Evolutionary conservation across 345 rosid genomes (phyloP).

Genomic region (Excoecaria cochinchinensis): DNA sequence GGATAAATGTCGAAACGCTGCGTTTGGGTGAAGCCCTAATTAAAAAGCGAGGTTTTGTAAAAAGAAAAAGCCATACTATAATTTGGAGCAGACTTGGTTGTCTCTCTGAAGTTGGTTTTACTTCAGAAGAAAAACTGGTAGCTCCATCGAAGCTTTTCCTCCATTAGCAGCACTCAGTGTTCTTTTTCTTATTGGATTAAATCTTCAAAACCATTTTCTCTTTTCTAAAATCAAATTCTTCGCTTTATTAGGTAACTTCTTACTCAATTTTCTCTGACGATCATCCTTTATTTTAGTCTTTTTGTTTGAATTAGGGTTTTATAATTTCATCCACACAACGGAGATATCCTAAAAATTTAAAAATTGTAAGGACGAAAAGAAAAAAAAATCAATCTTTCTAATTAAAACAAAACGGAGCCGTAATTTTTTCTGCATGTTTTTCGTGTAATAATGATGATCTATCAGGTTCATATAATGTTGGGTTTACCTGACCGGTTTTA

Average conservation of each 20-base stretch:
- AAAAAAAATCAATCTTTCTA: too few species aligned
- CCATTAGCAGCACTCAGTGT: neutral
- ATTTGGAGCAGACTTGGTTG: neutral
- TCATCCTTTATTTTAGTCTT: neutral
- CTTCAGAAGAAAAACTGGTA: neutral
- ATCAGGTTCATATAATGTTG: constrained; percentile 7
- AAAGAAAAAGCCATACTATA: too few species aligned
- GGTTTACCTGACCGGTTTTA: constrained; percentile 22
- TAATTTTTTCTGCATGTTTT: neutral
- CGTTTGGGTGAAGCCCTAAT: too few species aligned
- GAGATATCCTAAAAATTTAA: neutral
- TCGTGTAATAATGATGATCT: neutral
- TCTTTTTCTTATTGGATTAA: neutral
- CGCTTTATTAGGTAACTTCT: neutral
- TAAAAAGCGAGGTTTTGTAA: too few species aligned
- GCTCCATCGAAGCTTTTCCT: neutral
- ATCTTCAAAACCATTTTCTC: neutral
- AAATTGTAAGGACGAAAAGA: neutral
- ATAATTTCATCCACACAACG: neutral
- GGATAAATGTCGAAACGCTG: too few species aligned
- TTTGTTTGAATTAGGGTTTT: constrained; percentile 1
- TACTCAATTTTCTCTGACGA: neutral
- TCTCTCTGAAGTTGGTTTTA: neutral
- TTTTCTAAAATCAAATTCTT: neutral
- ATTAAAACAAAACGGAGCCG: neutral